A percentile compares a stretch with the other conserved stretches of the same genome.
These are phyloP conservation scores for Boletellus deceptivus DNA, from an alignment of 1,284 basidiomycete genomes.

Conservation along the genomic window DNA sequence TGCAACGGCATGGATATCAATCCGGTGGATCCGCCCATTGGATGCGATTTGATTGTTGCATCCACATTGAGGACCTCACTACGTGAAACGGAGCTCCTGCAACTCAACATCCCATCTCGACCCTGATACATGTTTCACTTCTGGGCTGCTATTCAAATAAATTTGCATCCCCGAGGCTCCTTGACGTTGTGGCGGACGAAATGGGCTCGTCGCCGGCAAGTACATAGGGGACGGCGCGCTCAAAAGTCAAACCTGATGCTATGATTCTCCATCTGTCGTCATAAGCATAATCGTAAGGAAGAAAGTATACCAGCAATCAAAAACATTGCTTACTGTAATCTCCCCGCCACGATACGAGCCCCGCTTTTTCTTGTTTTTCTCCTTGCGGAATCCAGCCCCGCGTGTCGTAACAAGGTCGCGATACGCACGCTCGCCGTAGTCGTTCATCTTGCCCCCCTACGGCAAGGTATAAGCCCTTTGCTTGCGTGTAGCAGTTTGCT, in stretches of 20 bases:
- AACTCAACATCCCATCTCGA: too few relatives aligned
- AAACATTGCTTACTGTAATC: conserved; percentile 67
- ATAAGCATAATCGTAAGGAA: conserved; percentile 5
- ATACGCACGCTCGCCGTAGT: conserved; percentile 87
- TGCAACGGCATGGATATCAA: conserved; percentile 42
- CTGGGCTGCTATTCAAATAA: too few relatives aligned
- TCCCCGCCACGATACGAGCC: conserved; percentile 91
- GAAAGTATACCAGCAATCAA: not conserved
- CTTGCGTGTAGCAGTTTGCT: conserved; percentile 19
- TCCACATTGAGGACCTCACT: too few relatives aligned
- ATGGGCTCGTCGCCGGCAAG: not conserved
- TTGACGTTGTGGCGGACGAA: not conserved
- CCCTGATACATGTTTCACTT: too few relatives aligned
- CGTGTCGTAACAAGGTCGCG: conserved; percentile 90
- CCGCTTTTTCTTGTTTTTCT: conserved; percentile 99
- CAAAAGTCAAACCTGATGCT: conserved; percentile 79
- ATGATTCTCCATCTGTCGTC: conserved; percentile 69
- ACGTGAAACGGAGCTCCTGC: too few relatives aligned
- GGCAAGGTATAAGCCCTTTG: not conserved
- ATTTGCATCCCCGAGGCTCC: too few relatives aligned
- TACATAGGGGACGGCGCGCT: not conserved
- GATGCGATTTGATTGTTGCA: conserved; percentile 34
- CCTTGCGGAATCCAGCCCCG: conserved; percentile 94
- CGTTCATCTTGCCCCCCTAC: conserved; percentile 51
- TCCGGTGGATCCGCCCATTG: conserved; percentile 47